A percentile compares a stretch with the other conserved stretches of the same genome.
These are phyloP conservation scores for Lepidium aucheri DNA, from an alignment of 345 rosid species.

Conservation along the genomic window DNA sequence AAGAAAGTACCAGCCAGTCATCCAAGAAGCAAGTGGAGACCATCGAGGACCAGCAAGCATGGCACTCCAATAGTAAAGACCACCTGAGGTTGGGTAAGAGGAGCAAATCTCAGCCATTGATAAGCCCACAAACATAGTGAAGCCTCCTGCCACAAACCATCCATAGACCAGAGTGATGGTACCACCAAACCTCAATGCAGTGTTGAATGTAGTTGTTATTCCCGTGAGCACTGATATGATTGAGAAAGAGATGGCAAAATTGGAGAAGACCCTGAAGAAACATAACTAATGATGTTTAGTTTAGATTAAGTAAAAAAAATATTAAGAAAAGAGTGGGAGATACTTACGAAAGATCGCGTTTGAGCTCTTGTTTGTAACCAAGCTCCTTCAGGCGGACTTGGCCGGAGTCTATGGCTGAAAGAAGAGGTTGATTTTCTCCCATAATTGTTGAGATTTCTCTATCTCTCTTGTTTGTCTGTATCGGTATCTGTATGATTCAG, in stretches of 20 bases:
- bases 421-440: not conserved
- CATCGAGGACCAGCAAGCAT: slow-evolving; percentile 83
- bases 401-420: slow-evolving; percentile 45
- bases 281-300: not conserved
- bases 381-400: slow-evolving; percentile 70
- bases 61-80: slow-evolving; percentile 99
- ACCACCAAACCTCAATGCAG: slow-evolving; percentile 75
- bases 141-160: slow-evolving; percentile 71
- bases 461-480: too few species aligned
- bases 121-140: slow-evolving; percentile 81
- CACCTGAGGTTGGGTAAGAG: slow-evolving; percentile 93
- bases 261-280: slow-evolving; percentile 68
- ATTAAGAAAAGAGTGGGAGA: not conserved
- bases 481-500: too few species aligned
- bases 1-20: slow-evolving; percentile 72
- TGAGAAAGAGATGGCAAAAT: slow-evolving; percentile 91
- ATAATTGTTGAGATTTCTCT: too few species aligned
- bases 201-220: slow-evolving; percentile 82
- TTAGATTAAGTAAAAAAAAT: not conserved
- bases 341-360: slow-evolving; percentile 85
- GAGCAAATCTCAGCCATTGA: slow-evolving; percentile 99
- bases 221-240: slow-evolving; percentile 88
- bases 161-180: slow-evolving; percentile 77
- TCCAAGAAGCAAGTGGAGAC: slow-evolving; percentile 97
- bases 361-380: slow-evolving; percentile 96